A percentile compares a stretch with the other conserved stretches of the same genome.
phyloP scores from a whole-genome alignment of 192 early-diverging fungal genomes.

The Powellomyces hirtus region DNA sequence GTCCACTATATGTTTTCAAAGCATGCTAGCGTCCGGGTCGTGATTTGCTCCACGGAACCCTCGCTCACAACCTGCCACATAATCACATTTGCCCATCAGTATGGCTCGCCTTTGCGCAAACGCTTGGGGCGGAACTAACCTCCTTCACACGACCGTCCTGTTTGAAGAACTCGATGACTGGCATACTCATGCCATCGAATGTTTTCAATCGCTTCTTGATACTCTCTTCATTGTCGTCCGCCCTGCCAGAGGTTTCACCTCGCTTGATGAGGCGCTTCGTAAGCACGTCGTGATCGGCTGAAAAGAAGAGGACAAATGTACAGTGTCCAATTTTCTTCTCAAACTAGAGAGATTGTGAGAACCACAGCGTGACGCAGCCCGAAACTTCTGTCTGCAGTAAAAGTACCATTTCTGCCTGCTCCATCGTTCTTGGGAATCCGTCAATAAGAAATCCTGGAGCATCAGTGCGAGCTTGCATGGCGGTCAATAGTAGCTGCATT shows the following conservation, averaged over 20 bases:
- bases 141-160: slow-evolving; percentile 31
- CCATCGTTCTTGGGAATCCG: slow-evolving; percentile 64
- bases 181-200: slow-evolving; percentile 80
- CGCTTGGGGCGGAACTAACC: slow-evolving; percentile 7
- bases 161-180: slow-evolving; percentile 74
- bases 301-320: slow-evolving; percentile 83
- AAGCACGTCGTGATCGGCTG: slow-evolving; percentile 83
- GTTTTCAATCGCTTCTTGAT: slow-evolving; percentile 93
- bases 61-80: slow-evolving; percentile 16
- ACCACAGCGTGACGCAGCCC: too few species aligned
- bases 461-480: slow-evolving; percentile 30
- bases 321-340: slow-evolving; percentile 55
- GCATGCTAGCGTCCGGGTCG: background rate
- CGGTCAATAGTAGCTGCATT: slow-evolving; percentile 32
- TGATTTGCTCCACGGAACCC: slow-evolving; percentile 13
- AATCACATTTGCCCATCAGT: too few species aligned
- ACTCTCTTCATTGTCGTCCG: slow-evolving; percentile 91
- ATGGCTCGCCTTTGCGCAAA: background rate
- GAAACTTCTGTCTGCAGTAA: too few species aligned
- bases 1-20: slow-evolving; percentile 4
- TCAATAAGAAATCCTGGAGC: slow-evolving; percentile 56
- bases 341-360: too few species aligned
- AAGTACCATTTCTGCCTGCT: slow-evolving; percentile 54
- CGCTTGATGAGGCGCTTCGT: slow-evolving; percentile 83
- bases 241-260: slow-evolving; percentile 84